Evolutionary conservation across 75 land plant species (phyloP).

Genomic region (Pinus taeda): DNA sequence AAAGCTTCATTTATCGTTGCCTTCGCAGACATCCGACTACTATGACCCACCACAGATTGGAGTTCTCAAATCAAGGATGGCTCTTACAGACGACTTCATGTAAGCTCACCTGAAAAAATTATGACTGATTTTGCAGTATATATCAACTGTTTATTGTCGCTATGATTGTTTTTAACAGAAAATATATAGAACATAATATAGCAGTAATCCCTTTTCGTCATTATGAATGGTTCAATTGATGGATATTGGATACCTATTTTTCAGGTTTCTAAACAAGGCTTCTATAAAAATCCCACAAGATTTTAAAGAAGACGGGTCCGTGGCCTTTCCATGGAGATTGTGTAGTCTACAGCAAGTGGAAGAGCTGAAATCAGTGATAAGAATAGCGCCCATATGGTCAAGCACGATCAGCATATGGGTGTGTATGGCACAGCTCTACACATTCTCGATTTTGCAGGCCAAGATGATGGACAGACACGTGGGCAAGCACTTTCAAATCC

Average conservation of each 20-base stretch:
- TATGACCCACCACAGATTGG: constrained; percentile 19
- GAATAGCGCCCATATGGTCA: constrained; percentile 46
- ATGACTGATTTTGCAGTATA: too few species aligned
- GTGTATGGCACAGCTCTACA: constrained; percentile 58
- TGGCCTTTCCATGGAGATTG: constrained; percentile 54
- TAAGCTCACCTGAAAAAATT: background rate
- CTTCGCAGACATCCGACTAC: too few species aligned
- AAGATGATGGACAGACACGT: constrained; percentile 37
- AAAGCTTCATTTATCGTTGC: too few species aligned
- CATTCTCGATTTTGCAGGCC: constrained; percentile 53
- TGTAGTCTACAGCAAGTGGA: constrained; percentile 80
- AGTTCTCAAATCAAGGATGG: constrained; percentile 17
- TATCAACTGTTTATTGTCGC: too few species aligned
- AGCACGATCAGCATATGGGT: constrained; percentile 54
- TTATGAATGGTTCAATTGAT: too few species aligned
- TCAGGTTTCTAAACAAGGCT: constrained; percentile 76
- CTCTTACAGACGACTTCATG: constrained; percentile 39
- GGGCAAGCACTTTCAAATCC: constrained; percentile 30
- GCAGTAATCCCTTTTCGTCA: too few species aligned
- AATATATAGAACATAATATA: too few species aligned
- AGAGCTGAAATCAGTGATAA: constrained; percentile 59
- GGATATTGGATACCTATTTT: background rate
- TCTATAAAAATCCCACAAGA: constrained; percentile 40
- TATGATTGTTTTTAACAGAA: too few species aligned
- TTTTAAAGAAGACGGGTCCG: constrained; percentile 23